Evolutionary conservation across 441 rosid genomes (phyloP), one percentile per base, ranked within the genome.

Genomic region (Gossypium gossypioides): DNA sequence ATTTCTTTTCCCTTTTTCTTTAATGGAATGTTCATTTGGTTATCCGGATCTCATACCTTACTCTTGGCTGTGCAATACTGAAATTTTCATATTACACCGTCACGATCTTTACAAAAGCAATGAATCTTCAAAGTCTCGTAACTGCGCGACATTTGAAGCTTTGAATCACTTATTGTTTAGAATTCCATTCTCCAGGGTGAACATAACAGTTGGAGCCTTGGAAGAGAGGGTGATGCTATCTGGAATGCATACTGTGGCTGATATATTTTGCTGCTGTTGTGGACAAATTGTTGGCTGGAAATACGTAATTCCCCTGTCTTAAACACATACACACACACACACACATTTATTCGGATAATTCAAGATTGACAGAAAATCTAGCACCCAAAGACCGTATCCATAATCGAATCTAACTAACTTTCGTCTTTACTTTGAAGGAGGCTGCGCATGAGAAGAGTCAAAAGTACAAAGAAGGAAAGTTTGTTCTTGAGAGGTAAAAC

Each of bases 271-370:
- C 78, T 91, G 97, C 83, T 85, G 86, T 40, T 93, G 97, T 57
- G 96, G 97, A 75, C 94, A 88, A 74, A 87, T 85, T 57, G 87
- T 91, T 73, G 98, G 98, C 78, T 91, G 98, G 98, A 93, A 93
- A 93, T 93, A 91, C 25, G 98, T 91, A 88, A 72, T 72, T 58
- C 69, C 72, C 2, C 77, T 58, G 59, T 55, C 71, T 16, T 50
- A 10, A 3, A 6, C 4, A 48, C 32, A 9, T 1, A 5, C 54
- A 9, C 32, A 13, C 4, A 5, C 54, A 10, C 3, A 6, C 0
- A 48, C 32, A 9, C 5, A 5, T 19, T 6, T 2, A 16, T 55
- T 34, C 48, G 64, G 15, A 32, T 44, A 9, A 71, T 25, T 62
- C 32, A 24, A 24, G 29, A 10, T 46, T 3, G 58, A 62, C 73